Percentiles rank a stretch among this genome's conserved stretches.
phyloP scores from a whole-genome alignment of 495 filamentous ascomycete species.

The Lentithecium fluviatile region DNA sequence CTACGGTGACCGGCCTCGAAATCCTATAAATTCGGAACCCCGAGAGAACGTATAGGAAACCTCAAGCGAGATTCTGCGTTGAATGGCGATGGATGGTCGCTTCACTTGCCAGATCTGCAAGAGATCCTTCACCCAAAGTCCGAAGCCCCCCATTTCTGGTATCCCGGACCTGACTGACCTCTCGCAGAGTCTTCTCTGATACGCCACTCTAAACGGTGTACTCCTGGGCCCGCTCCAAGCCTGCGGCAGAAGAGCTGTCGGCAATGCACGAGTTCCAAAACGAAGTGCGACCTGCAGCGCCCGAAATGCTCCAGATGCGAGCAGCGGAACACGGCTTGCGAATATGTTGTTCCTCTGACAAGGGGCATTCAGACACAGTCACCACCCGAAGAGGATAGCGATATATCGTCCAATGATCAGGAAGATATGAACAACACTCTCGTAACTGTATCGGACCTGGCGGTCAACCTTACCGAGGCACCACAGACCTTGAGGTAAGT shows the following conservation, averaged over 20 bases:
- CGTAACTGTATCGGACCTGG: not conserved
- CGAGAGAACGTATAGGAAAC: not conserved
- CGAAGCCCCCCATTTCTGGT: not conserved
- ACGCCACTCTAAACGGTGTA: constrained; percentile 37
- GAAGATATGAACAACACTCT: not conserved
- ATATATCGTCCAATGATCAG: not conserved
- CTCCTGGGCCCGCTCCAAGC: constrained; percentile 22
- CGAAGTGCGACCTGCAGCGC: constrained; percentile 43
- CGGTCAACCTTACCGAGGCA: not conserved
- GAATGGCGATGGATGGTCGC: constrained; percentile 12
- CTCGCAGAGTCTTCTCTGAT: constrained; percentile 42
- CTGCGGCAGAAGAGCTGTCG: constrained; percentile 44
- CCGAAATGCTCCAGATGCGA: constrained; percentile 46
- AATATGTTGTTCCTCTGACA: constrained; percentile 37
- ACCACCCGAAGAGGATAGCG: not conserved
- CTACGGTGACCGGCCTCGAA: not conserved
- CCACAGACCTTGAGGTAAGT: not conserved
- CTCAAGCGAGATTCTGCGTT: too few species aligned
- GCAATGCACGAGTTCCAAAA: constrained; percentile 44
- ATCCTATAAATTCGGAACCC: not conserved
- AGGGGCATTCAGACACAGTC: constrained; percentile 2
- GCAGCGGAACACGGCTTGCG: constrained; percentile 37
- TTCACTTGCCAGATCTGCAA: constrained; percentile 24
- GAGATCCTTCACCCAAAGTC: constrained; percentile 32
- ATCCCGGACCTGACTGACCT: constrained; percentile 1